Base-by-base conservation (phyloP, 2,329 filamentous ascomycete species). In the Sporothrix mexicana region DNA sequence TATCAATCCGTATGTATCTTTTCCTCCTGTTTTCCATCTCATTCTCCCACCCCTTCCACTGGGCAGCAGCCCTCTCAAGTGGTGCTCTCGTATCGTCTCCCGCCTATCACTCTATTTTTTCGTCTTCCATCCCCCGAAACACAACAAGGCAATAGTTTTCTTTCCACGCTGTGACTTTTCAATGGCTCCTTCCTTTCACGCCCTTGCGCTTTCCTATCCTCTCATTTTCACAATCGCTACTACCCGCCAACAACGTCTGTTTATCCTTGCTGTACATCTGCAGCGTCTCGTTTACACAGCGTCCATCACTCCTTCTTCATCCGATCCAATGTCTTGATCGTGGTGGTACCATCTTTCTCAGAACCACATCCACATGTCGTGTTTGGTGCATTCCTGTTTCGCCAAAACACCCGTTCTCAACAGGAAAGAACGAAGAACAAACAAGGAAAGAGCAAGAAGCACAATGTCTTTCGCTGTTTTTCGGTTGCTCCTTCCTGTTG, bases 261-360 rank as follows among this genome's bases (percentile, higher is more conserved):
- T 20, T 59, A 57, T 61, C 23, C 51, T 70, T 47, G 68, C 41
- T 51, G 55, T 20, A 12, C 36, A 36, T 20, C 57, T 51, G 70
- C n/a, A 41, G 70, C 66, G 61, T 20, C 12, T 23, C 36, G 30
- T 57, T 53, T 57, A 66, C 59, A 66, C 70, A 30, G 49, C 69
- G 6, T 55, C 55, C 55, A n/a, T 43, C 69, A 47, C 23, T 23
- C 45, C 17, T 43, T 71, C 57, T 51, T 51, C 69, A 43, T 53
- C 45, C 57, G 45, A 61, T 49, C 51, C 53, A 47, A 30, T 3
- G 20, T 61, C 30, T 49, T 30, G 51, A 49, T 30, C 53, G 15
- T 12, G 53, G 53, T 30, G 51, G 43, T 70, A 13, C 68, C 41
- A 12, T 61, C 17, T 49, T 47, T 17, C 15, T 57, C 30, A 36